Evolutionary conservation across 2,329 filamentous ascomycete species (phyloP).

Genomic region (Coniosporium tulheliwenetii): DNA sequence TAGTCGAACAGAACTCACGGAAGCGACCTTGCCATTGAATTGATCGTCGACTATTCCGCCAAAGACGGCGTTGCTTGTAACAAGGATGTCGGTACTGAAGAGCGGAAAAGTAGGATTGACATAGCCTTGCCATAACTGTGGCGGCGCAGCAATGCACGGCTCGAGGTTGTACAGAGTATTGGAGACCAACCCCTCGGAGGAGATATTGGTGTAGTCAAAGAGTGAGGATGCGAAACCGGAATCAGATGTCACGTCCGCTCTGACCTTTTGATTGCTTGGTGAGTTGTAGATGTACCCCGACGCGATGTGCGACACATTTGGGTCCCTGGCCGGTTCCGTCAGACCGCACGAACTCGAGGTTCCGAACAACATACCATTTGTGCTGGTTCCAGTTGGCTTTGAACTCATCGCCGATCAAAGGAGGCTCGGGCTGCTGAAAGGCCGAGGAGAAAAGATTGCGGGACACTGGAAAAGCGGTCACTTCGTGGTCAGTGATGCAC

Average conservation of each 20-base stretch:
- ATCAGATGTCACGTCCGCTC: slow-evolving; percentile 16
- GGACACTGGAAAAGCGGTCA: not conserved
- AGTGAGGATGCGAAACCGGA: slow-evolving; percentile 14
- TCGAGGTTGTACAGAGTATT: slow-evolving; percentile 17
- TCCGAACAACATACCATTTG: slow-evolving; percentile 15
- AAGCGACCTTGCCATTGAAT: slow-evolving; percentile 4
- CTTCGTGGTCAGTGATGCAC: no score
- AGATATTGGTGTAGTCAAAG: slow-evolving; percentile 22
- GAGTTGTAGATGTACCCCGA: slow-evolving; percentile 21
- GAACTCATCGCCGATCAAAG: slow-evolving; percentile 16
- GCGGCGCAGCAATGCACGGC: slow-evolving; percentile 3
- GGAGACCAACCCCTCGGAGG: slow-evolving; percentile 17
- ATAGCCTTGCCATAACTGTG: slow-evolving; percentile 17
- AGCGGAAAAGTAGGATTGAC: slow-evolving; percentile 24
- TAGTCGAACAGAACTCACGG: slow-evolving; percentile 1
- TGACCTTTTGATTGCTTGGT: slow-evolving; percentile 13
- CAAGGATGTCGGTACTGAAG: slow-evolving; percentile 14
- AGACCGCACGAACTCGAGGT: no score
- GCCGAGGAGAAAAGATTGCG: slow-evolving; percentile 13
- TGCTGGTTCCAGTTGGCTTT: slow-evolving; percentile 21
- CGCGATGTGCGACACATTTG: slow-evolving; percentile 22
- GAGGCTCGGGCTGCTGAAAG: slow-evolving; percentile 19
- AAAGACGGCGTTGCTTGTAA: slow-evolving; percentile 8
- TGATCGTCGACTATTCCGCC: slow-evolving; percentile 8
- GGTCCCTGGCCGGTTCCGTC: slow-evolving; percentile 1